Base-by-base conservation (phyloP, 2,329 filamentous ascomycete species). In the Pseudogymnoascus sp. region DNA sequence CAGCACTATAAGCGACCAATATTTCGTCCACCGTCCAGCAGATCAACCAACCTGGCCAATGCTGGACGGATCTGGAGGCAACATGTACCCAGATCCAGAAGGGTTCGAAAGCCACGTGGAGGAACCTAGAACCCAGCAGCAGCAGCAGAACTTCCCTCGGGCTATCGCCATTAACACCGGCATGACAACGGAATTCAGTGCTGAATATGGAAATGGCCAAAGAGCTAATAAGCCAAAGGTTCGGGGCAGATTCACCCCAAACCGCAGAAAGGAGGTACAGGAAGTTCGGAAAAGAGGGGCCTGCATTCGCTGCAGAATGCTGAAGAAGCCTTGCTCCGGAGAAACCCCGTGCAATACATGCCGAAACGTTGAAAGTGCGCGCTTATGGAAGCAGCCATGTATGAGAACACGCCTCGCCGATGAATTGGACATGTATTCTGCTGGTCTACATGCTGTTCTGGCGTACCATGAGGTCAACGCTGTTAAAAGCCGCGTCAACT, bases 281-380 rank as follows among this genome's bases (percentile, higher is more conserved):
- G 83, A 85, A 66, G 83, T 88, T 22, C 82, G 86, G 24, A 85
- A 85, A 68, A 81, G 85, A 37, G 86, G 86, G 5, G 85, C 86
- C 11, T 89, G 86, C 68, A 86, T 88, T 61, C 78, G 86, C 50
- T 89, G 86, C 69, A 80, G 85, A 38, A 87, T 88, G 65, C 74
- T 89, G 37, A 81, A 85, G 63, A 89, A 89, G 74, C 86, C 84
- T 1, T 89, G 86, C 69, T 85, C 84, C n/a, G 82, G 80, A 64
- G 85, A 84, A 33, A 82, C 79, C 6, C 85, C 85, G 0, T 89
- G 86, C 67, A 81, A 83, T 61, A 84, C 85, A 1, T 89, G 86
- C 66, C 80, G 81, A 65, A 87, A 85, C 69, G 85, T 89, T 0
- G 75, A 88, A 40, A 81, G 82, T 3, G 84, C 86, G 0, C 80